Evolutionary conservation across 2,329 filamentous ascomycete species (phyloP).

Genomic region (Plectosphaerella plurivora): DNA sequence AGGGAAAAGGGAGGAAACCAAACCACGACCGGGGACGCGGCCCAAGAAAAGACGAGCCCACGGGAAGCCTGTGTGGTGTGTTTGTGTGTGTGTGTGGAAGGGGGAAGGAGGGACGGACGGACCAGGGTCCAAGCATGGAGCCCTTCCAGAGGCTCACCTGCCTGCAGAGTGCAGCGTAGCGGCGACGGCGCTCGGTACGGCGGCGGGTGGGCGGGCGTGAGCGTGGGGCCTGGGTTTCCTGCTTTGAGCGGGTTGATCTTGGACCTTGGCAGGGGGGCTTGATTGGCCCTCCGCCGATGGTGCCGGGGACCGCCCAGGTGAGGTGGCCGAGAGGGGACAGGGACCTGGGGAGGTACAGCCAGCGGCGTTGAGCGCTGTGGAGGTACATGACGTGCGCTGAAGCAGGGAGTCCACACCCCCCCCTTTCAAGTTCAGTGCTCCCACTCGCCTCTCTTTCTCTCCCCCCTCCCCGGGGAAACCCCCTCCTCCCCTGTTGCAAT

Average conservation of each 20-base stretch:
- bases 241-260: not conserved
- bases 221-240: too few species aligned
- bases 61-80: not conserved
- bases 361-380: too few species aligned
- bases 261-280: not conserved
- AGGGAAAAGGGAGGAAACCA: not conserved
- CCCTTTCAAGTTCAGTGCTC: too few species aligned
- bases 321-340: not conserved
- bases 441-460: too few species aligned
- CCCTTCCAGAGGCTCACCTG: not conserved
- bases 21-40: not conserved
- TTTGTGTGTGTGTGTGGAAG: not conserved
- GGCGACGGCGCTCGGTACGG: not conserved
- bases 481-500: not conserved
- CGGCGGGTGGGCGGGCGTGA: not conserved
- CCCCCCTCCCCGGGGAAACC: too few species aligned
- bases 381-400: too few species aligned
- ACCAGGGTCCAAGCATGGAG: not conserved
- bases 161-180: not conserved
- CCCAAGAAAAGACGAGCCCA: not conserved
- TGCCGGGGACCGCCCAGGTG: not conserved
- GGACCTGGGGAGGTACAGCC: not conserved
- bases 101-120: not conserved
- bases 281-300: not conserved
- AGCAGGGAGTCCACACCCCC: too few species aligned